A percentile compares a stretch with the other conserved stretches of the same genome.
Conservation (phyloP, 306 rosid genomes). For the Trifolium repens region DNA sequence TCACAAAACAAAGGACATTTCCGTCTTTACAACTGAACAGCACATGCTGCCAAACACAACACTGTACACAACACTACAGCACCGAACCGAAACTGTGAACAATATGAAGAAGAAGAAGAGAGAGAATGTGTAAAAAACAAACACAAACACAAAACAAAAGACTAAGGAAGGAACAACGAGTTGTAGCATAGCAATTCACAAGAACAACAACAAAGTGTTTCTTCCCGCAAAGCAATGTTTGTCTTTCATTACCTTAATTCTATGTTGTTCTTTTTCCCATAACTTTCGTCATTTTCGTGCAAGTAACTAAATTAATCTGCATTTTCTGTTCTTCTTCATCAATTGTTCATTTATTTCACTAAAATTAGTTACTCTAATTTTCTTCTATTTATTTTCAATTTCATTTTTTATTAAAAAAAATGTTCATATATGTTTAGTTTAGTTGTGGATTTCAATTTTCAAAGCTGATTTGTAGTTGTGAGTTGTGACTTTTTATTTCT, state of each 20-base stretch:
- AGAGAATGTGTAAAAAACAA: not conserved
- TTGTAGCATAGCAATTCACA: conserved; percentile 28
- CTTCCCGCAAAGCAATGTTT: conserved; percentile 77
- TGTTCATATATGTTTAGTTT: not conserved
- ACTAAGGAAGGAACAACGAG: not conserved
- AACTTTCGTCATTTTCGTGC: conserved; percentile 25
- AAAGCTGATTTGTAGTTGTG: not conserved
- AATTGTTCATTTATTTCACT: not conserved
- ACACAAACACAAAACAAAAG: not conserved
- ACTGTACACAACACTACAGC: conserved; percentile 45
- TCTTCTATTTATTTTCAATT: not conserved
- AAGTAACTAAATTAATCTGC: conserved; percentile 2
- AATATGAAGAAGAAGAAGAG: conserved; percentile 42
- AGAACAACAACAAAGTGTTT: conserved; percentile 41
- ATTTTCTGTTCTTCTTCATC: conserved; percentile 17
- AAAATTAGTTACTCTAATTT: not conserved
- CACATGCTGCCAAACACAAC: conserved; percentile 42
- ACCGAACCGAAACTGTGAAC: conserved; percentile 64
- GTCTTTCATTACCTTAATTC: conserved; percentile 54
- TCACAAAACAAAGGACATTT: not conserved
- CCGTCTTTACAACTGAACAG: not conserved
- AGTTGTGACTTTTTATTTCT: conserved; percentile 25
- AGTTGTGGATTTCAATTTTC: not conserved
- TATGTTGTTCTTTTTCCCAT: conserved; percentile 42
- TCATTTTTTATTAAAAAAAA: too few relatives aligned